Evolutionary conservation across 2,329 filamentous ascomycete species (phyloP), one percentile per base, ranked within the genome.

Genomic region (Pseudogymnoascus sp.): DNA sequence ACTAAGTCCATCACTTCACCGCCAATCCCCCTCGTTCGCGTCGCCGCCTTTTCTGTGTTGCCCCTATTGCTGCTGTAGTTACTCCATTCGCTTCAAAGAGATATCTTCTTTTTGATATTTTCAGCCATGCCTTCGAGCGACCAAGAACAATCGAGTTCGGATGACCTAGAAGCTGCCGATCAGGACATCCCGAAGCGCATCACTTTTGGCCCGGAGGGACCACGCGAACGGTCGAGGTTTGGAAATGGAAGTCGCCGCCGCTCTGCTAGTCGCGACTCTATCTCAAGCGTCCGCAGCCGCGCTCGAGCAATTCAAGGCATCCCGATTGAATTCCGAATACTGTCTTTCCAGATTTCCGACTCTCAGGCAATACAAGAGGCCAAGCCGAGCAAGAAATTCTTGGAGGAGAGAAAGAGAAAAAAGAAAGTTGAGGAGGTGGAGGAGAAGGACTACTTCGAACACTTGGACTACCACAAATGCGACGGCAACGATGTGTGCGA

Each of bases 361-460:
- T 75, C 75, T 7, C 73, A 76, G 61, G 46, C 46, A 16, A 53
- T 53, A 25, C 14, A 31, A 16, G 46, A 53, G 7, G 5, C 46
- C 4, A 31, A 10, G 16, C 14, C 14, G 12, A 53, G 14, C 46
- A 53, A 53, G 3, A 31, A 28, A 53, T 11, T 28, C 25, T 31
- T 18, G 5, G 70, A 70, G 36, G 68, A 67, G 25, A 67, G 71
- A 14, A 72, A 74, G 23, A 69, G 74, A 6, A 71, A 71, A 11
- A 66, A 50, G 6, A 61, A 62, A 31, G 66, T 65, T 1, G 62
- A 67, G 21, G 72, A 74, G 6, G 74, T 73, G 25, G 71, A 73
- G 3, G 3, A 78, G 38, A 71, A 78, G 23, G 77, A 81, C 63
- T 81, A 79, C 70, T 79, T 79, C 65, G 68, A 75, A 59, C 75